Evolutionary conservation across 805 yeast species (phyloP), one percentile per base, ranked within the genome.

Genomic region (Cyberlindnera samutprakarnensis): DNA sequence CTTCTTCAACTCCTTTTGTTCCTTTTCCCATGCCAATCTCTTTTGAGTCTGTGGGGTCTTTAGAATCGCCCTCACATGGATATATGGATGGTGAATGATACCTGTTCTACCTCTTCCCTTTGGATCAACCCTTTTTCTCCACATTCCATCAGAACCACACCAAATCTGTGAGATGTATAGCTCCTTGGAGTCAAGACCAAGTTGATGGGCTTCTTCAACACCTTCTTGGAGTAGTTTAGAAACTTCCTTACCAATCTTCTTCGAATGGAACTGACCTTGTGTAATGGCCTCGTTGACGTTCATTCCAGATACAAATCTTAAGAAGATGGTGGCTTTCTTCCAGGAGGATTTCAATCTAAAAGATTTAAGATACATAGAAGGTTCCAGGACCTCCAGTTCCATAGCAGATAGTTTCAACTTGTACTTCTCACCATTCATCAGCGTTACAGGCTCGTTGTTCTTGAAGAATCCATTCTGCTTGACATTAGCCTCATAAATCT

Each of bases 71-170:
- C 80, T 75, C 20, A 88, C 75, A 57, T 90, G 95, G 32, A 86
- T 77, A 54, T 72, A 81, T 39, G 82, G 75, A 50, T 84, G 92
- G 20, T 67, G 70, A 31, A 82, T 70, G 36, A 83, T 59, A 53
- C 97, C 97, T 14, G 72, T 67, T 57, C 95, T 75, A 42, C 96
- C 96, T 63, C 97, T 77, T 42, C 92, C 95, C 62, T 86, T 87
- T 53, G 70, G 68, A 46, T 90, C 96, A 8, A 76, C 57, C 54
- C 92, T 71, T 55, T 74, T 78, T 18, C 53, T 48, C 78, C 81
- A 75, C 31, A 59, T 51, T 14, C 95, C 95, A 56, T 90, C 97
- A 36, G 87, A 77, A 25, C 96, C 96, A 18, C 77, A 77, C 96
- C 96, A 90, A 37, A 87, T 74, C 50, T 83, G 83, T 27, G 78